phyloP scores from a whole-genome alignment of 371 early-diverging fungal species.

The Mucor velutinosus region DNA sequence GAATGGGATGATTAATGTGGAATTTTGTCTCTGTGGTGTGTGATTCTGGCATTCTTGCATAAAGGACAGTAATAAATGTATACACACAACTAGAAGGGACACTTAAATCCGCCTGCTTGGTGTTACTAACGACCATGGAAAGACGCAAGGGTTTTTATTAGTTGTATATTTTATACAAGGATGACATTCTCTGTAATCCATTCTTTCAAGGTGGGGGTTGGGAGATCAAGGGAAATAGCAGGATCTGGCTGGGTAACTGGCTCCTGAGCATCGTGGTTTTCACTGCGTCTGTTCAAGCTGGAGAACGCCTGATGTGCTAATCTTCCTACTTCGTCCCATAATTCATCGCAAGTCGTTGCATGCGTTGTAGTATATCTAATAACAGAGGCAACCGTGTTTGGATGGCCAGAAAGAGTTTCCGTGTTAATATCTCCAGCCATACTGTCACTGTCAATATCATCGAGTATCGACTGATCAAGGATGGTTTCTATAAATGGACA shows the following conservation, averaged over 20 bases:
- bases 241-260: neutral
- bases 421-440: neutral
- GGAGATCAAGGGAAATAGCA: neutral
- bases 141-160: neutral
- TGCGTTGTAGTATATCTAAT: no score
- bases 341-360: neutral
- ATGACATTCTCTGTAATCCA: conserved; percentile 16
- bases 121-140: neutral
- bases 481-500: neutral
- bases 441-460: conserved; percentile 2
- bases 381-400: neutral
- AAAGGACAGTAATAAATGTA: no score
- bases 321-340: conserved; percentile 26
- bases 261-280: neutral
- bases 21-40: neutral
- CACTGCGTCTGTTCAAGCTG: neutral
- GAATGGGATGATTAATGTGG: conserved; percentile 31
- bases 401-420: neutral
- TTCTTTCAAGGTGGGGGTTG: neutral
- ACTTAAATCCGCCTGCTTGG: neutral
- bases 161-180: neutral
- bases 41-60: neutral
- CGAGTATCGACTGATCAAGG: neutral
- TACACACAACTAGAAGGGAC: neutral
- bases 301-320: conserved; percentile 20